Base-by-base conservation (phyloP, 176 grass and related monocot genomes). In the Coix lacrymajobi region DNA sequence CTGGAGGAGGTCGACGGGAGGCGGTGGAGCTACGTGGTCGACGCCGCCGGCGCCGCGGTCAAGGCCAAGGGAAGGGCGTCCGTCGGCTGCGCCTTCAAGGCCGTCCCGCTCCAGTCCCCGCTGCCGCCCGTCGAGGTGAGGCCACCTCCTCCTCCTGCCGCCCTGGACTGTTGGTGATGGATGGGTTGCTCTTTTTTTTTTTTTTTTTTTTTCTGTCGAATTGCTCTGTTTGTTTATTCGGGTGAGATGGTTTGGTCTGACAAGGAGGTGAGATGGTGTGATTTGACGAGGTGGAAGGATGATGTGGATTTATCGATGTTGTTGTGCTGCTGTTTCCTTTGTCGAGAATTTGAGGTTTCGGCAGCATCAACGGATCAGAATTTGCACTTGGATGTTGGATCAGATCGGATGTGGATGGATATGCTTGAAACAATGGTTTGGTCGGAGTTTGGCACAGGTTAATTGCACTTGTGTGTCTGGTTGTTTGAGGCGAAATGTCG, bases 1-100 rank as follows among this genome's bases (percentile, higher is more conserved):
- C 81, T 92, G 16, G 96, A 99, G 87, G 96, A 99, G 85, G 86
- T 99, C 78, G 93, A 95, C 22, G 93, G 96, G 56, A 86, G 93
- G 91, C 89, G 84, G 41, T 99, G 91, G 85, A 93, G 85, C 69
- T 99, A 99, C 77, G 89, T 92, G 58, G 56, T 99, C 33, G 91
- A 99, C 79, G 81, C 66, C 28, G 19, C 25, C 20, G 79, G 73
- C 17, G 84, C 89, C 68, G 8, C 83, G 5, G 70, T 37, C 33
- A 69, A 88, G 92, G 39, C 32, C 75, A 64, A 88, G 75, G 75
- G 83, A 37, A 63, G 77, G 54, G 84, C 79, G 8, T 71, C 84
- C 58, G 74, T 79, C 39, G 79, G 89, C 9, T 65, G 32, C 45
- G 73, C 92, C 37, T 54, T 99, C 40, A 93, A 78, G 90, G 85